Evolutionary conservation across 176 grass and related monocot species (phyloP).

Genomic region (Pontederia paniculata): DNA sequence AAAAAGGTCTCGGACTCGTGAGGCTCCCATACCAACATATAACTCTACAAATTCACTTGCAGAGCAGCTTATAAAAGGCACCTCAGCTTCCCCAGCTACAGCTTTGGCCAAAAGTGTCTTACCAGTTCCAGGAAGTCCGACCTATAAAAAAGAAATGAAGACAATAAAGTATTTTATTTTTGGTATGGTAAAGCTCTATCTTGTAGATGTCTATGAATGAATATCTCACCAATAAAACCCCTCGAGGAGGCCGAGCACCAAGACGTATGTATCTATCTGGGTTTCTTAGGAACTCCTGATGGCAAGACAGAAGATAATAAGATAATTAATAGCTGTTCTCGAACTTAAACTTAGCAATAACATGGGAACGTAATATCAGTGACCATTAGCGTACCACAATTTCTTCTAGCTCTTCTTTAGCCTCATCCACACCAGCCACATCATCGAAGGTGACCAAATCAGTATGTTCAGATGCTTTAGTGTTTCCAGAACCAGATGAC

Average conservation of each 20-base stretch:
- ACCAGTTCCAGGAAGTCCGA: constrained; percentile 95
- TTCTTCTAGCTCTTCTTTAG: constrained; percentile 99
- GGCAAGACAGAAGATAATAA: constrained; percentile 20
- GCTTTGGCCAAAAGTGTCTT: constrained; percentile 99
- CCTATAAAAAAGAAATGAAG: constrained; percentile 40
- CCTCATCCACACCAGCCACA: constrained; percentile 98
- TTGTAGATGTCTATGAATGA: neutral
- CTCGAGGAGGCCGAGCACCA: constrained; percentile 96
- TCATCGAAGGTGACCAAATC: constrained; percentile 89
- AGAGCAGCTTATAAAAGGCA: constrained; percentile 99
- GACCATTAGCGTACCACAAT: constrained; percentile 63
- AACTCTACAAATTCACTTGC: constrained; percentile 99
- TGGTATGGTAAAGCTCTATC: neutral
- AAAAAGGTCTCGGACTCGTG: constrained; percentile 94
- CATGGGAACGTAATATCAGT: neutral
- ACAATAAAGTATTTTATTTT: neutral
- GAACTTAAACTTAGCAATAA: neutral
- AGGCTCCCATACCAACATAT: constrained; percentile 98
- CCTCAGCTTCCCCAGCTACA: constrained; percentile 97
- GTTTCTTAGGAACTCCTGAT: constrained; percentile 88
- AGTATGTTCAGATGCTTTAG: constrained; percentile 62
- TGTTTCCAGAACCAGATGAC: constrained; percentile 44
- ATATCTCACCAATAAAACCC: constrained; percentile 88
- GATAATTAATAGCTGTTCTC: constrained; percentile 3
- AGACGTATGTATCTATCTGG: constrained; percentile 91